Evolutionary conservation across 768 basidiomycete species (phyloP).

Genomic region (Mycena belliarum): DNA sequence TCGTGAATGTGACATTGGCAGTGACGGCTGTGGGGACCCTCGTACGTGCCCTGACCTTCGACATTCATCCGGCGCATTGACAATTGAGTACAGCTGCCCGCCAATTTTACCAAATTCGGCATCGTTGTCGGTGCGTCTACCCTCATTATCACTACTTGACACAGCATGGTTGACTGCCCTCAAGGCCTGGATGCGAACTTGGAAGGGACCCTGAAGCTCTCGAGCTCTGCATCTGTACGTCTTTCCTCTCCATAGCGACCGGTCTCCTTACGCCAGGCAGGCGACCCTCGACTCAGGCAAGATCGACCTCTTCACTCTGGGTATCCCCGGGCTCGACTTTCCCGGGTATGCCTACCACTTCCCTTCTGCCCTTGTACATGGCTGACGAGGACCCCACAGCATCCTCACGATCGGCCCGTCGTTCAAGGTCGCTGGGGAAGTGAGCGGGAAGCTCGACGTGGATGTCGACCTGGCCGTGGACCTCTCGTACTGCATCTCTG

Average conservation of each 20-base stretch:
- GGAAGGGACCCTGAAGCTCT: constrained; percentile 30
- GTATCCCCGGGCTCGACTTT: constrained; percentile 34
- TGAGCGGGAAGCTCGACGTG: constrained; percentile 31
- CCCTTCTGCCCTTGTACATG: not conserved
- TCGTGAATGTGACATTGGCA: constrained; percentile 25
- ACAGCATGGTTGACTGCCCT: not conserved
- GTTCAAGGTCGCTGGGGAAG: constrained; percentile 36
- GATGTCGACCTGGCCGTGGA: constrained; percentile 34
- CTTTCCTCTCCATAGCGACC: not conserved
- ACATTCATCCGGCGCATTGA: not conserved
- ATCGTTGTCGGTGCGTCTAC: constrained; percentile 23
- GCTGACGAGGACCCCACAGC: too few relatives aligned
- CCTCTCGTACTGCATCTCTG: constrained; percentile 32
- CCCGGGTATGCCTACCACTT: constrained; percentile 30
- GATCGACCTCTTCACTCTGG: constrained; percentile 30
- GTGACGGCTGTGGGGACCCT: constrained; percentile 29
- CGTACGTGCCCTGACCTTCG: not conserved
- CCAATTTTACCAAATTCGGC: constrained; percentile 31
- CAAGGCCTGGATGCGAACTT: constrained; percentile 27
- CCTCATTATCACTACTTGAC: too few relatives aligned
- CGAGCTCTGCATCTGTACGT: constrained; percentile 24
- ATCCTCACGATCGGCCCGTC: constrained; percentile 41
- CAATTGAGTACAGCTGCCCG: constrained; percentile 28
- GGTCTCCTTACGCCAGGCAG: not conserved
- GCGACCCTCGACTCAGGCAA: constrained; percentile 32